Conservation (phyloP, 108 stramenopile species). For the Nitzschia putrida region DNA sequence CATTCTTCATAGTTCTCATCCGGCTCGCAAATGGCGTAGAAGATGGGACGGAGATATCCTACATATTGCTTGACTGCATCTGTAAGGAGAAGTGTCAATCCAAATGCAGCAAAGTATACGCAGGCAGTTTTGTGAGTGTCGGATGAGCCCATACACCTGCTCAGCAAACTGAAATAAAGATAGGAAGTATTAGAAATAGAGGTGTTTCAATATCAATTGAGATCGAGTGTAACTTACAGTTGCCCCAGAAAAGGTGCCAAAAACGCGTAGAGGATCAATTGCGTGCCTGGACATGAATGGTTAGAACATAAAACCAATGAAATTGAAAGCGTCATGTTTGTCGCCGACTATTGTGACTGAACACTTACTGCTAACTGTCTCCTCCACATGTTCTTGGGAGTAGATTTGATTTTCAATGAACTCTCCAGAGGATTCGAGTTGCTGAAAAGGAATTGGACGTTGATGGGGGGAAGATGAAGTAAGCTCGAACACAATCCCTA, state of each 20-base stretch:
- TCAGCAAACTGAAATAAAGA: not conserved
- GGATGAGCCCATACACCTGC: not conserved
- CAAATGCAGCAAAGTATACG: slow-evolving; percentile 42
- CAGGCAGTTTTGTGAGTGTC: slow-evolving; percentile 46
- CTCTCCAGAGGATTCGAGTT: slow-evolving; percentile 22
- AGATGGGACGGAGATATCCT: slow-evolving; percentile 65
- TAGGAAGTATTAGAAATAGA: too few species aligned
- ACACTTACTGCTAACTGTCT: slow-evolving; percentile 37
- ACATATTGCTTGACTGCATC: slow-evolving; percentile 51
- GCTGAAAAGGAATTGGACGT: slow-evolving; percentile 12
- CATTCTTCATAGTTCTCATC: slow-evolving; percentile 40
- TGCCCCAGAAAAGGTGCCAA: not conserved
- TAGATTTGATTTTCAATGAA: slow-evolving; percentile 23
- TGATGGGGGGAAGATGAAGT: not conserved
- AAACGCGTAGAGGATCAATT: not conserved
- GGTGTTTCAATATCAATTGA: not conserved
- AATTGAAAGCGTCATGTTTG: too few species aligned
- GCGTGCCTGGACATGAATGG: too few species aligned
- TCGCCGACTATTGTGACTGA: too few species aligned
- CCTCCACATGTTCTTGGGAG: slow-evolving; percentile 31
- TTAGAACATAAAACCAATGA: too few species aligned
- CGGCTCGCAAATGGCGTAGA: slow-evolving; percentile 53
- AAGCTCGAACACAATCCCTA: slow-evolving; percentile 16
- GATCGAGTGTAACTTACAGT: slow-evolving; percentile 6
- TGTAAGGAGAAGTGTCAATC: slow-evolving; percentile 33